Conservation (phyloP, 257 asterid genomes). For the Apocynum venetum region DNA sequence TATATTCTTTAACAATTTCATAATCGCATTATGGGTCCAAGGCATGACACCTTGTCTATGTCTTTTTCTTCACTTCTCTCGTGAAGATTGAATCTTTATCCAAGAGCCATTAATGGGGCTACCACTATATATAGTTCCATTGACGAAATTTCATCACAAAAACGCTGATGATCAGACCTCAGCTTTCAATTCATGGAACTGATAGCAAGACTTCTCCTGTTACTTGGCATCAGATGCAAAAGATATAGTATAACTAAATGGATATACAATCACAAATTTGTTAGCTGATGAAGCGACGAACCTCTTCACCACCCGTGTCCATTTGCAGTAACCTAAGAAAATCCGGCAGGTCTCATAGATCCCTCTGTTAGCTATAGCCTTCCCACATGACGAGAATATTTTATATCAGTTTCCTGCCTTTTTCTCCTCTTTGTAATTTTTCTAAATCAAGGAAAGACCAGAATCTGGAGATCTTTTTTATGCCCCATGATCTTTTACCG, state of each 20-base stretch:
- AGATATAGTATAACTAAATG: not conserved
- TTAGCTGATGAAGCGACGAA: not conserved
- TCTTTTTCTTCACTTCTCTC: not conserved
- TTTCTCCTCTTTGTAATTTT: not conserved
- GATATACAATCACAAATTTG: not conserved
- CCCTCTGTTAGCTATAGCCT: not conserved
- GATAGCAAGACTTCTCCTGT: not conserved
- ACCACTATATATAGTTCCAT: not conserved
- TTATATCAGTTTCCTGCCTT: not conserved
- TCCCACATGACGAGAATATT: not conserved
- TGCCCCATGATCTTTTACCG: not conserved
- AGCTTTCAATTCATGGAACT: not conserved
- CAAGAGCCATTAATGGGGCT: not conserved
- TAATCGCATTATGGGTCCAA: too few relatives aligned
- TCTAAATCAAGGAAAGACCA: conserved; percentile 3
- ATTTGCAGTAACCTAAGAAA: not conserved
- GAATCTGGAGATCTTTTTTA: not conserved
- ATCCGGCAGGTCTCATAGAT: not conserved
- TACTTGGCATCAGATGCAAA: conserved; percentile 16
- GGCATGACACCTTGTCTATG: too few relatives aligned
- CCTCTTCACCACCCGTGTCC: not conserved
- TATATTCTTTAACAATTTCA: too few relatives aligned
- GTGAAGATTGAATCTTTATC: not conserved
- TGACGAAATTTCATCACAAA: not conserved
- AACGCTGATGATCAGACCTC: not conserved